Evolutionary conservation across 768 basidiomycete species (phyloP).

Genomic region (Xanthoconium purpureum): DNA sequence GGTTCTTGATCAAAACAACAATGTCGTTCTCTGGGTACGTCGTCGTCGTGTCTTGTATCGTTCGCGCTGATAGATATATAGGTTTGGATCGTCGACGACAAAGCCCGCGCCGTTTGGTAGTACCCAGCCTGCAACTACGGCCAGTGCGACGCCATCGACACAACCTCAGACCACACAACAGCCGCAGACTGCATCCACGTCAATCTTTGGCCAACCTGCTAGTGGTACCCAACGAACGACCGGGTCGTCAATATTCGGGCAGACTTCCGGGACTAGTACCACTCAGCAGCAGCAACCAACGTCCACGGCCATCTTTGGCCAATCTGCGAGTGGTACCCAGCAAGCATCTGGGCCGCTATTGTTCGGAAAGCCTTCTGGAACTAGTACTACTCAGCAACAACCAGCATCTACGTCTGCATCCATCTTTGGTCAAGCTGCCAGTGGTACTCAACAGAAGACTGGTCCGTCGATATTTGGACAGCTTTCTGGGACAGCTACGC

Average conservation of each 20-base stretch:
- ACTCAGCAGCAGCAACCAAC: slow-evolving; percentile 19
- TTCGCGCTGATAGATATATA: slow-evolving; percentile 10
- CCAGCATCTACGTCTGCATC: background rate
- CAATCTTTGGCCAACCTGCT: background rate
- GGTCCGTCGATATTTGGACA: background rate
- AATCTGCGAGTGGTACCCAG: slow-evolving; percentile 6
- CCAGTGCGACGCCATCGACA: slow-evolving; percentile 6
- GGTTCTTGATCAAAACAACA: background rate
- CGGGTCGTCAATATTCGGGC: slow-evolving; percentile 33
- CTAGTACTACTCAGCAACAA: slow-evolving; percentile 9
- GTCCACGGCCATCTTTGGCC: slow-evolving; percentile 30
- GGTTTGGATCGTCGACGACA: slow-evolving; percentile 42
- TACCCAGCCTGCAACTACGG: slow-evolving; percentile 27
- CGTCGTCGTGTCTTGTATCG: background rate
- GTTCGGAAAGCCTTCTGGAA: slow-evolving; percentile 12
- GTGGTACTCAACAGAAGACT: slow-evolving; percentile 13
- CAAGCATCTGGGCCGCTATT: background rate
- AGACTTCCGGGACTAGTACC: slow-evolving; percentile 15
- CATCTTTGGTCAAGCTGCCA: slow-evolving; percentile 9
- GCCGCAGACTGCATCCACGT: background rate
- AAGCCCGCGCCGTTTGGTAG: slow-evolving; percentile 30
- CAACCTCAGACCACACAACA: slow-evolving; percentile 18
- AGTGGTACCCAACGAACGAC: background rate
- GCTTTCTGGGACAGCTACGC: background rate
- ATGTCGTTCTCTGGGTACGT: slow-evolving; percentile 26